Percentiles rank a stretch among this genome's conserved stretches.
phyloP scores from a whole-genome alignment of 345 rosid species.

The Pugionium cornutum region DNA sequence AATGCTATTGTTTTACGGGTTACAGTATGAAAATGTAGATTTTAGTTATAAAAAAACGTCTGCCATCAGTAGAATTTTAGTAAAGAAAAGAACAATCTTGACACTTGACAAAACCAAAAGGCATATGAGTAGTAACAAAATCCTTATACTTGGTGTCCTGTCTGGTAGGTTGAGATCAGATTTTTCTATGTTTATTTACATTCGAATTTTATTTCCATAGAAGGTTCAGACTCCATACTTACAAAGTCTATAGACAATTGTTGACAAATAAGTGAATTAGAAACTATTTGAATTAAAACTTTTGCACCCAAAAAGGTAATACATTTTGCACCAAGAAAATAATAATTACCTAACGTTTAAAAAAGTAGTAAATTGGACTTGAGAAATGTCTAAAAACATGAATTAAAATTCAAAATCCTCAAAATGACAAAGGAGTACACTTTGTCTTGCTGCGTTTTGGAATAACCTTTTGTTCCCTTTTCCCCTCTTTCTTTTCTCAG shows the following conservation, averaged over 20 bases:
- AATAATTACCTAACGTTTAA: too few species aligned
- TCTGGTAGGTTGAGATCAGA: neutral
- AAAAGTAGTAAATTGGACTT: neutral
- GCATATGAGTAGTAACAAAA: neutral
- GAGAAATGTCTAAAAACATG: constrained; percentile 6
- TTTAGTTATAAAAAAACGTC: neutral
- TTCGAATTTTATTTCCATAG: neutral
- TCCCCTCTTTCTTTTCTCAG: constrained; percentile 9
- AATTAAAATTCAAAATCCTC: constrained; percentile 14
- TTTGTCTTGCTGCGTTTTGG: constrained; percentile 47
- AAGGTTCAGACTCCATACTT: neutral
- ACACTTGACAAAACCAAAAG: constrained; percentile 5
- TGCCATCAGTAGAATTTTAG: too few species aligned
- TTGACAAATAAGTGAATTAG: constrained; percentile 10
- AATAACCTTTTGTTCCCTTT: constrained; percentile 36
- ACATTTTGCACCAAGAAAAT: too few species aligned
- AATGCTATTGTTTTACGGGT: neutral
- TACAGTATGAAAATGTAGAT: neutral
- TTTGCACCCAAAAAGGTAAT: too few species aligned
- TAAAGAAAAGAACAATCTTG: neutral
- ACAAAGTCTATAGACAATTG: neutral
- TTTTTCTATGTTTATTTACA: neutral
- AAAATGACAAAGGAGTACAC: constrained; percentile 46
- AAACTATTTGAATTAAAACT: neutral
- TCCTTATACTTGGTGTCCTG: neutral